These are phyloP conservation scores for Fragaria vesca DNA, from an alignment of 306 rosid species.

Conservation along the genomic window DNA sequence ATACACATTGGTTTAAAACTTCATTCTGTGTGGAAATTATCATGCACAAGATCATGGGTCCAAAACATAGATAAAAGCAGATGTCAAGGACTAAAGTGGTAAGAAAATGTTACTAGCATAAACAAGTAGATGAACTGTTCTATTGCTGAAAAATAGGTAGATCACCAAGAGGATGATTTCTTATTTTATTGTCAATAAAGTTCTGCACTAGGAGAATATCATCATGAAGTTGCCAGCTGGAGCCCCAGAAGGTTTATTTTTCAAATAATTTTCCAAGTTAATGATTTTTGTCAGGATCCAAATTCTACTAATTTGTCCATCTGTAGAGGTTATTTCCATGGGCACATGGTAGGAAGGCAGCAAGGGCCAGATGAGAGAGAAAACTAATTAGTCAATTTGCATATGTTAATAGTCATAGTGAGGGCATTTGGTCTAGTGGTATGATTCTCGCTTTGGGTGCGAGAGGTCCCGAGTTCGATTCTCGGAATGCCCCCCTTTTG, in stretches of 20 bases:
- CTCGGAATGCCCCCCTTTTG: conserved; percentile 29
- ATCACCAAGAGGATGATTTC: background rate
- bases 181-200: background rate
- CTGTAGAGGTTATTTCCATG: background rate
- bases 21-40: background rate
- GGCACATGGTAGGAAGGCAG: background rate
- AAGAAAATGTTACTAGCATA: background rate
- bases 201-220: background rate
- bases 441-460: conserved; percentile 64
- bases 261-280: background rate
- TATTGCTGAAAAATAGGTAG: background rate
- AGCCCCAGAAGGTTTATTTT: background rate
- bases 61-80: background rate
- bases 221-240: conserved; percentile 16
- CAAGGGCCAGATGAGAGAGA: background rate
- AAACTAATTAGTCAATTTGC: background rate
- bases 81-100: background rate
- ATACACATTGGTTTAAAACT: background rate
- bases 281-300: background rate
- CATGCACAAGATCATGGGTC: background rate
- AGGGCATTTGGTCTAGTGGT: conserved; percentile 41
- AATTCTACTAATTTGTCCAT: background rate
- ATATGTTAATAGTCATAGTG: background rate
- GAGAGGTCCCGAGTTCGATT: conserved; percentile 55
- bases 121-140: background rate